Conservation (phyloP, 2,329 filamentous ascomycete genomes). For the Metarhizium guizhouense region DNA sequence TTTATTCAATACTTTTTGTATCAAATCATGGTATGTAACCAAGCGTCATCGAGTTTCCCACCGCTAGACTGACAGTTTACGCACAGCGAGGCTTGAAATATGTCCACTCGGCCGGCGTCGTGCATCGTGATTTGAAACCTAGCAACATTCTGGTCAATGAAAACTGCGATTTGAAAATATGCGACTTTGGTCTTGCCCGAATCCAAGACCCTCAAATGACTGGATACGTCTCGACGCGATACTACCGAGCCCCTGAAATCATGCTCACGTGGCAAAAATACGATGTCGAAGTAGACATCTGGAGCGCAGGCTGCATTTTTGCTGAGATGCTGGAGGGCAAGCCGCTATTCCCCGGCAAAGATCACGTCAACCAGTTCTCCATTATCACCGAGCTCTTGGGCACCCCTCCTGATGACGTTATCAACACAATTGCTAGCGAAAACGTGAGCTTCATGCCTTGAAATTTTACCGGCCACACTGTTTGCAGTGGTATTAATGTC, state of each 20-base stretch:
- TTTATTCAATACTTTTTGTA: conserved; percentile 99
- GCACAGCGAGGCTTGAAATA: conserved; percentile 90
- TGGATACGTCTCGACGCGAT: conserved; percentile 95
- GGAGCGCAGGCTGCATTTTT: conserved; percentile 98
- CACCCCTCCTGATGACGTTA: conserved; percentile 95
- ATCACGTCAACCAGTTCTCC: conserved; percentile 98
- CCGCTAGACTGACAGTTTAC: conserved; percentile 7
- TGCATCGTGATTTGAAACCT: conserved; percentile 94
- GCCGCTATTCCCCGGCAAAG: conserved; percentile 95
- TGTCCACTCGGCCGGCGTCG: conserved; percentile 95
- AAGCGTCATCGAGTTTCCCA: background rate
- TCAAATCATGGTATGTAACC: conserved; percentile 76
- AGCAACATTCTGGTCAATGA: conserved; percentile 99
- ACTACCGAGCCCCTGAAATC: conserved; percentile 97
- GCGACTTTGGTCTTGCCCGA: conserved; percentile 93
- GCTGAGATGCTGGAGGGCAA: conserved; percentile 99
- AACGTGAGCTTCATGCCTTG: conserved; percentile 56
- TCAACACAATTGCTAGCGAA: conserved; percentile 96
- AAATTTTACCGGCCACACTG: background rate
- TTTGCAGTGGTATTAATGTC: conserved; percentile 9
- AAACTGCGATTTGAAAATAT: conserved; percentile 99
- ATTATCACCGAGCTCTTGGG: conserved; percentile 98
- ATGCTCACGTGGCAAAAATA: conserved; percentile 99
- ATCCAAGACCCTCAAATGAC: conserved; percentile 99
- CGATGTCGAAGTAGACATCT: conserved; percentile 97